Base-by-base conservation (phyloP, 139 green algal species). In the Bryopsis sp. region DNA sequence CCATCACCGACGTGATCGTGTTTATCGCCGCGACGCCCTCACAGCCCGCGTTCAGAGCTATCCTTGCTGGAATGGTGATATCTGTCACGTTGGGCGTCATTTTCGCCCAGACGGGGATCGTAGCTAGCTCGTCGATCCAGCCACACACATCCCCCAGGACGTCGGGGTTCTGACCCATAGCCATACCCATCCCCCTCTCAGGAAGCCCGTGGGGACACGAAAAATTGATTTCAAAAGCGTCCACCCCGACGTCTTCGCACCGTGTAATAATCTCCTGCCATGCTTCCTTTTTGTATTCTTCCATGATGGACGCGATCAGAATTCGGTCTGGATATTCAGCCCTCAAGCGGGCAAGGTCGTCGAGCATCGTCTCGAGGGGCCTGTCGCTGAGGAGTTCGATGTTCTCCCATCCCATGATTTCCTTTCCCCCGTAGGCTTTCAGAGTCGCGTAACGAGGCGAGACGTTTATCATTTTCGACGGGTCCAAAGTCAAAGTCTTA, bases 31-130 rank as follows among this genome's bases (percentile, higher is more conserved):
- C 50, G 31, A 95, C 66, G 19, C 88, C 88, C 62, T 89, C 86
- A 58, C 78, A 86, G n/a, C 75, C 78, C 22, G 59, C 62, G 5
- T 48, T 31, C 34, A 91, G 70, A 2, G 86, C 78, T 3, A 75
- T 76, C 2, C 48, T 62, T 0, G 86, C 80, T 0, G 88, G 90
- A 32, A 72, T 31, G 6, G 85, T 88, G 74, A 97, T 94, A 69
- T 96, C 89, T 2, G 94, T 98, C 62, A 98, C 87, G 86, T 98
- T 98, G 36, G 93, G 93, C 4, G 93, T 98, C 93, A 98, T 97
- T 80, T 98, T 98, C 68, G 90, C 89, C 93, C 93, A 98, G 39
- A 98, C 94, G 0, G 93, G 93, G 19, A 89, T 76, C 15, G 66
- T 93, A 34, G 93, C 79, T 24, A 78, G 81, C 0, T 74, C 78